phyloP scores from a whole-genome alignment of 116 monocot genomes.

The Papilionanthe hybrid region DNA sequence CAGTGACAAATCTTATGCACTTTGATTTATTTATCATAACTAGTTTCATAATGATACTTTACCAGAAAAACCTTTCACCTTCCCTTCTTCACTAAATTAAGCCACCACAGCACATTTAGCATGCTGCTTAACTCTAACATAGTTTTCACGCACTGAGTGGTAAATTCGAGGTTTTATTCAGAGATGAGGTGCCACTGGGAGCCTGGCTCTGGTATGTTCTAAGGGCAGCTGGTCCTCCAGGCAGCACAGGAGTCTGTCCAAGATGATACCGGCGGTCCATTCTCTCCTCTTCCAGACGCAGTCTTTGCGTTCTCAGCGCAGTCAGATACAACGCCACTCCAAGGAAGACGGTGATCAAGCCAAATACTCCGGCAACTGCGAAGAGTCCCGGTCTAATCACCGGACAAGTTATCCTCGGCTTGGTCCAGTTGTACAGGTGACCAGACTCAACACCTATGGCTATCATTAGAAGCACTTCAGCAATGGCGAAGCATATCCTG shows the following conservation, averaged over 20 bases:
- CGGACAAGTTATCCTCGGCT: constrained; percentile 45
- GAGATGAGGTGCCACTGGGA: neutral
- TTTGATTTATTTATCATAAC: constrained; percentile 13
- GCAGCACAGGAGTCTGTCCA: neutral
- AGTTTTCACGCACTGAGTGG: constrained; percentile 3
- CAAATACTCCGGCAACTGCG: constrained; percentile 69
- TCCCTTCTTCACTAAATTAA: neutral
- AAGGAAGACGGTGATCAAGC: constrained; percentile 66
- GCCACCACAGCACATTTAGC: neutral
- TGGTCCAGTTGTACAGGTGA: constrained; percentile 57
- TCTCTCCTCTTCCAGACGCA: constrained; percentile 29
- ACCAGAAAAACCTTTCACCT: neutral
- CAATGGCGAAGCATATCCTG: constrained; percentile 77
- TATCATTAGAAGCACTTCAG: constrained; percentile 68
- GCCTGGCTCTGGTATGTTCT: constrained; percentile 10
- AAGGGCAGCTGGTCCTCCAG: neutral
- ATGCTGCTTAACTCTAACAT: neutral
- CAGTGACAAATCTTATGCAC: constrained; percentile 7
- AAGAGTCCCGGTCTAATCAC: constrained; percentile 52
- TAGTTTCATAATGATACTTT: neutral
- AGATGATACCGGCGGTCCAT: neutral
- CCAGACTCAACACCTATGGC: constrained; percentile 63
- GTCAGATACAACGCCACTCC: constrained; percentile 66
- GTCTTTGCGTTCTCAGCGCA: constrained; percentile 37
- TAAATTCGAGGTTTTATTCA: constrained; percentile 12